phyloP scores from a whole-genome alignment of 306 rosid genomes.

The Arachis stenosperma region DNA sequence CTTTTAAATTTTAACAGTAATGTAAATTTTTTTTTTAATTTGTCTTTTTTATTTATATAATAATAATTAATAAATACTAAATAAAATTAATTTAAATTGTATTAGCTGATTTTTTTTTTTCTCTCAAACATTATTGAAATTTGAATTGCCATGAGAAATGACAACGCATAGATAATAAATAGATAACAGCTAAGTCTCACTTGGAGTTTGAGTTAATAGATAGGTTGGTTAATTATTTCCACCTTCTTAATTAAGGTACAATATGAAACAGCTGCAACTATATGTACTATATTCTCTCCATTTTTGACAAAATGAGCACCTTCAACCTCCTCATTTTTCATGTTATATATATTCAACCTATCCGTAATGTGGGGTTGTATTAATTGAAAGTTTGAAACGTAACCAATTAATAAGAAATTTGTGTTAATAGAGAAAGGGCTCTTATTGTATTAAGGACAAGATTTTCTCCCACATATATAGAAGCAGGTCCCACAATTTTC shows the following conservation, averaged over 20 bases:
- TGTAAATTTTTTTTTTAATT: no score
- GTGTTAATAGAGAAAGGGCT: neutral
- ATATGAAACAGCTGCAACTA: neutral
- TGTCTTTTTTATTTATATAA: no score
- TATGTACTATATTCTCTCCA: neutral
- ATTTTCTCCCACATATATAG: neutral
- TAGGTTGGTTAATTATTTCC: neutral
- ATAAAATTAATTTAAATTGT: no score
- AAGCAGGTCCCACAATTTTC: neutral
- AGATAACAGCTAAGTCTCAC: constrained; percentile 24
- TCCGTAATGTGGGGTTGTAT: constrained; percentile 4
- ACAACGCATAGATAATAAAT: neutral
- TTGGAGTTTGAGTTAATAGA: constrained; percentile 18
- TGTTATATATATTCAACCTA: neutral
- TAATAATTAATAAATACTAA: no score
- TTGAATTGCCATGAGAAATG: no score
- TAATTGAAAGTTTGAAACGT: neutral
- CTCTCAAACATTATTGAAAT: no score
- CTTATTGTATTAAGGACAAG: neutral
- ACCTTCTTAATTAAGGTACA: constrained; percentile 8
- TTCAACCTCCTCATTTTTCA: neutral
- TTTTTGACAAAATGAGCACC: constrained; percentile 27
- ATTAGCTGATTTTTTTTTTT: no score
- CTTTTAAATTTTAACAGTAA: no score
- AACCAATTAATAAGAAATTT: neutral